Evolutionary conservation across 2,329 filamentous ascomycete genomes (phyloP).

Genomic region (Teratosphaeria destructans): DNA sequence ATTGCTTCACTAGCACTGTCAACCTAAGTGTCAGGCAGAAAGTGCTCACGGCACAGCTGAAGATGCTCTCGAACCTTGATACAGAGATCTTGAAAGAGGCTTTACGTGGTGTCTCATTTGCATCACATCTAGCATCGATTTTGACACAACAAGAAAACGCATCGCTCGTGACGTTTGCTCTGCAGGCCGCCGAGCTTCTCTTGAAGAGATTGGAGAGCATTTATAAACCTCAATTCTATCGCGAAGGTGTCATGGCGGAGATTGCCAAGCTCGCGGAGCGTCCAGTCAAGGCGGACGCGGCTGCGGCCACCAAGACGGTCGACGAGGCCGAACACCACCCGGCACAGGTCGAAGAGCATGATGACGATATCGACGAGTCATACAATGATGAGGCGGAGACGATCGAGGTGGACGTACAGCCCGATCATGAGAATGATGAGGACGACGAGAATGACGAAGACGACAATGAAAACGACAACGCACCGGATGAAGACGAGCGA

Average conservation of each 20-base stretch:
- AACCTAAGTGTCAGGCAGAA: constrained; percentile 91
- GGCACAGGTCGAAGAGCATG: constrained; percentile 6
- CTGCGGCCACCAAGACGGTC: constrained; percentile 2
- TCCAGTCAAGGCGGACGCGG: constrained; percentile 15
- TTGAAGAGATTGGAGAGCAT: constrained; percentile 74
- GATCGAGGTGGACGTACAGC: constrained; percentile 23
- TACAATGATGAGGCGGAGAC: constrained; percentile 29
- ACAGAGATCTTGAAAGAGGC: constrained; percentile 74
- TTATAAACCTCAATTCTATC: constrained; percentile 93
- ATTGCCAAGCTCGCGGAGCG: constrained; percentile 66
- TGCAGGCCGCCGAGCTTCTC: constrained; percentile 83
- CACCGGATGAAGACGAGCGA: constrained; percentile 12
- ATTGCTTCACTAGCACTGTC: constrained; percentile 95
- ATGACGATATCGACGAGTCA: constrained; percentile 10
- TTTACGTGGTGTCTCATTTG: constrained; percentile 79
- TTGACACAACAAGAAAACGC: constrained; percentile 91
- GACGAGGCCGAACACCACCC: constrained; percentile 4
- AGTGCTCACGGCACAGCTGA: constrained; percentile 87
- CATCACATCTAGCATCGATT: constrained; percentile 90
- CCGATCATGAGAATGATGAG: constrained; percentile 31
- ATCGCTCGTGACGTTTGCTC: constrained; percentile 70
- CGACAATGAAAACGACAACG: constrained; percentile 17
- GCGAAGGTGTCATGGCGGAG: constrained; percentile 88
- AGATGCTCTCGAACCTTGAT: constrained; percentile 96
- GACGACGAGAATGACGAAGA: constrained; percentile 43